Evolutionary conservation across 1,139 yeast genomes (phyloP), one percentile per base, ranked within the genome.

Genomic region (Tardiomyces blankii): DNA sequence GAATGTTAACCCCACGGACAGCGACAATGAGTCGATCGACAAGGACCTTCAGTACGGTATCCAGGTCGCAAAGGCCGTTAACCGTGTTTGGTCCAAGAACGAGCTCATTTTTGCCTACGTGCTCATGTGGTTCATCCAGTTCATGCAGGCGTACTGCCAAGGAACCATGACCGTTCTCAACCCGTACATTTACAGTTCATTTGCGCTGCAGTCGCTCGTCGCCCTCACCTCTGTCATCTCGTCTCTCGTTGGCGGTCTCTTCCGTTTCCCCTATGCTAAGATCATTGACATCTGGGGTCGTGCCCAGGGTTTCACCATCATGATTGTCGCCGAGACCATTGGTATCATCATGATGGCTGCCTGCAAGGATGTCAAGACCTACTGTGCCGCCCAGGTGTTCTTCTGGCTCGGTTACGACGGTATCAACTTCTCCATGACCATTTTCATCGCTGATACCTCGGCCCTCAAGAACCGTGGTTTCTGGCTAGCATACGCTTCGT

Each of bases 161-260:
- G 25, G 25, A 21, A 21, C 25, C 25, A 21, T 21, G 25, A 21
- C 25, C 7, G 25, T 21, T 4, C 25, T 35, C 39, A 49, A 49
- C 25, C 40, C 44, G 13, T 43, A 44, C 38, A 51, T 44, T 14
- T 46, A 49, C 16, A 38, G 44, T 21, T 35, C 42, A 14, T 51
- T 50, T 38, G 42, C 32, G 14, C 12, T 19, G 27, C 46, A 46
- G 42, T 57, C 63, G 6, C 53, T 50, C 33, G 40, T 57, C 30
- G 46, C 52, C n/a, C 51, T 56, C 3, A 54, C 56, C 18, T 38
- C 41, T 4, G 51, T 61, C 35, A 40, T 61, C 28, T 59, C 63
- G 1, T 68, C 74, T 2, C 68, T 75, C 49, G 59, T 75, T 25
- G 79, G 77, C 39, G 80, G 78, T 51, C 77, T 74, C 2, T 60